Evolutionary conservation across 2,329 filamentous ascomycete species (phyloP), one percentile per base, ranked within the genome.

Genomic region (Celoporthe dispersa): DNA sequence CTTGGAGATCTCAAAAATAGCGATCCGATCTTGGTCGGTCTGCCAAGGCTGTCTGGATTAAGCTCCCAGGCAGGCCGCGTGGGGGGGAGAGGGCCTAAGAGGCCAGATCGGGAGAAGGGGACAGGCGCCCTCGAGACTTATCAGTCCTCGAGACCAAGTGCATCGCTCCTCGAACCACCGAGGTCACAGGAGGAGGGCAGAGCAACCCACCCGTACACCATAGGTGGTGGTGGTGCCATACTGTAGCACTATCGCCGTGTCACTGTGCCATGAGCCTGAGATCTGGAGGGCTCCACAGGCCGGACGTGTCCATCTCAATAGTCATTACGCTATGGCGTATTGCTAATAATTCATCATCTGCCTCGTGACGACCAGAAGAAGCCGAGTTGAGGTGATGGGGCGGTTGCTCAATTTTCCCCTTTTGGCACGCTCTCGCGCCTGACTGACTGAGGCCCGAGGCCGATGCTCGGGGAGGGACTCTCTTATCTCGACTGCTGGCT

Each of bases 21-120:
- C 57, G 33, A 31, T 53, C 63, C 55, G 19, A 48, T 61, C 63
- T 14, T 60, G 25, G 33, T 44, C 19, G 33, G 16, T 41, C 28
- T 64, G 55, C 61, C 41, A 71, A 71, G 48, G 57, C 37, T 33
- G 33, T 14, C n/a, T 19, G 28, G 33, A 16, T 69, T 66, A 67
- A 71, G 67, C 69, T 69, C 69, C 69, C 67, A 63, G 62, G 63
- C 33, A 60, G 19, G 57, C 28, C 25, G 53, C 7, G 28, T 55
- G 25, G 53, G 51, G 51, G 53, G 51, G n/a, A 25, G 9, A 55
- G n/a, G 9, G n/a, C 25, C 22, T 55, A 28, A 11, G 25, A 14
- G 51, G 25, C 25, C 51, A 28, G n/a, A 55, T 55, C 25, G 51
- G 53, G 33, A 33, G 19, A 60, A 60, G 37, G 12, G 12, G 31